These are phyloP conservation scores for Irpex lacteus DNA, from an alignment of 1,284 basidiomycete genomes.

Conservation along the genomic window DNA sequence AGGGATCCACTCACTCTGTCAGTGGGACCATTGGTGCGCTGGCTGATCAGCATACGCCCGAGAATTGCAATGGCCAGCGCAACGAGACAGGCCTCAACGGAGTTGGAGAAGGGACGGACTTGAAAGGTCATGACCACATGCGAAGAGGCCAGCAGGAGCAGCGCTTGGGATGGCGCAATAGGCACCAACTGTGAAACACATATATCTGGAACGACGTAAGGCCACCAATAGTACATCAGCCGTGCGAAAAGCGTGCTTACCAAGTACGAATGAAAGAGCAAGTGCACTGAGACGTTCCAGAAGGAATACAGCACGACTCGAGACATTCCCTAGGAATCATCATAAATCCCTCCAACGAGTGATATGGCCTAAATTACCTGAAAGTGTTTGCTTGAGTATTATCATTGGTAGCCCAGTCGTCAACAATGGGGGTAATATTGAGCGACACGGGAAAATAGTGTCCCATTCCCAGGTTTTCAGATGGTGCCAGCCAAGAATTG, in stretches of 20 bases:
- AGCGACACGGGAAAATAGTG: slow-evolving; percentile 31
- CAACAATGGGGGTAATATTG: slow-evolving; percentile 31
- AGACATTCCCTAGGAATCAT: slow-evolving; percentile 10
- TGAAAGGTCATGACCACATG: slow-evolving; percentile 38
- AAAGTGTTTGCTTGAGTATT: slow-evolving; percentile 17
- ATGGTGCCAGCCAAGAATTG: slow-evolving; percentile 27
- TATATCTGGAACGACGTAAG: slow-evolving; percentile 24
- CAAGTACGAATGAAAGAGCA: slow-evolving; percentile 31
- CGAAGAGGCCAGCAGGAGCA: slow-evolving; percentile 38
- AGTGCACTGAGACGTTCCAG: slow-evolving; percentile 32
- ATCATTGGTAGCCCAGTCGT: slow-evolving; percentile 34
- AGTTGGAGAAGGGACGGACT: slow-evolving; percentile 39
- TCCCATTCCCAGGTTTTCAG: slow-evolving; percentile 39
- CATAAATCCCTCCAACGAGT: neutral
- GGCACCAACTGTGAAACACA: slow-evolving; percentile 27
- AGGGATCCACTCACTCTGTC: neutral
- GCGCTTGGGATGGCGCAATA: slow-evolving; percentile 19
- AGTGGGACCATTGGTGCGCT: neutral
- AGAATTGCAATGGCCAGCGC: slow-evolving; percentile 28
- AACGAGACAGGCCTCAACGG: slow-evolving; percentile 34
- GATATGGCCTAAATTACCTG: slow-evolving; percentile 16
- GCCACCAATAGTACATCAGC: too few species aligned
- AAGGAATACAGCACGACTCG: slow-evolving; percentile 22
- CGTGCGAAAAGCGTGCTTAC: slow-evolving; percentile 19
- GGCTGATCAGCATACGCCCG: slow-evolving; percentile 1